phyloP scores from a whole-genome alignment of 176 grass and related monocot genomes.

The barley (Hordeum vulgare) region MorexV3_pseudomolecules_assembly NC_058519.1:46711297-46711796 shows the following conservation, averaged over 20 bases:
- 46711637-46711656: slow-evolving; percentile 23
- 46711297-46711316: background rate
- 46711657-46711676: slow-evolving; percentile 23
- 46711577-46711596: slow-evolving; percentile 28
- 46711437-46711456: background rate
- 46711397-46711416: too few species aligned
- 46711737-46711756: slow-evolving; percentile 22
- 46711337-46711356: background rate
- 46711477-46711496: slow-evolving; percentile 39
- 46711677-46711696: slow-evolving; percentile 9
- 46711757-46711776: slow-evolving; percentile 30
- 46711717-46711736: slow-evolving; percentile 30
- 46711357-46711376: background rate
- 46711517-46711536: background rate
- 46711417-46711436: background rate
- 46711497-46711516: slow-evolving; percentile 11
- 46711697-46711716: slow-evolving; percentile 53
- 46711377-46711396: background rate
- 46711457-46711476: slow-evolving; percentile 22
- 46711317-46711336: background rate
- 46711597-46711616: background rate
- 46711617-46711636: background rate
- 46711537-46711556: slow-evolving; percentile 47
- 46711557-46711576: slow-evolving; percentile 41
- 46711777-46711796: background rate